Evolutionary conservation across 495 filamentous ascomycete genomes (phyloP), one percentile per base, ranked within the genome.

Genomic region (Xylaria scruposa): DNA sequence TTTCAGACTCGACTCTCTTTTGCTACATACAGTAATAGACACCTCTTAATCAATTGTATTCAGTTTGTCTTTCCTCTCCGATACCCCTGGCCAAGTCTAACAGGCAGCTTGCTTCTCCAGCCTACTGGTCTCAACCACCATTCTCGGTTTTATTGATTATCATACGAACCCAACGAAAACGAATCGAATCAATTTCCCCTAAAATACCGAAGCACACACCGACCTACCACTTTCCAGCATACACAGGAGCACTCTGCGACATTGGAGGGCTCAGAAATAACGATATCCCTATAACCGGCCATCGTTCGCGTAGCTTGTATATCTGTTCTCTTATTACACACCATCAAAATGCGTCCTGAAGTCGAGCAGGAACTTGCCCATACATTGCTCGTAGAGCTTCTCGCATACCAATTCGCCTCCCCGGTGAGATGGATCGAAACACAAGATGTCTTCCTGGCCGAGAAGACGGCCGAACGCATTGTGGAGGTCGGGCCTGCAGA

Each of bases 401-500:
- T 99, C 70, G 97, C 97, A 82, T 98, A 98, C 83, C 96, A 99
- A 81, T 99, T 99, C 82, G 96, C 96, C 75, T 97, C 94, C 29
- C 96, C 96, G 38, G 96, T 99, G 71, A 90, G 96, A 90, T 99
- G 96, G 92, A 99, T 99, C 82, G 96, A 98, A 84, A 98, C 96
- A 9, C 96, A 99, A 84, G 96, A 99, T 94, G 97, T 99, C 67
- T 93, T 99, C 76, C 92, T 99, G 53, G 94, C 90, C 54, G 95
- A 98, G 81, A 95, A 97, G 83, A 90, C 90, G 56, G 97, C 96
- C 21, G 96, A 99, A 87, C 91, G 97, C 73, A 95, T 99, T 74
- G 96, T 99, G 73, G 96, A 99, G 81, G 91, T 99, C 78, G 96
- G 96, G 76, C 96, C 96, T 10, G 94, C 95, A 73, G 96, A 99